Base-by-base conservation (phyloP, 192 early-diverging fungal genomes). In the Coemansia guatemalensis region DNA sequence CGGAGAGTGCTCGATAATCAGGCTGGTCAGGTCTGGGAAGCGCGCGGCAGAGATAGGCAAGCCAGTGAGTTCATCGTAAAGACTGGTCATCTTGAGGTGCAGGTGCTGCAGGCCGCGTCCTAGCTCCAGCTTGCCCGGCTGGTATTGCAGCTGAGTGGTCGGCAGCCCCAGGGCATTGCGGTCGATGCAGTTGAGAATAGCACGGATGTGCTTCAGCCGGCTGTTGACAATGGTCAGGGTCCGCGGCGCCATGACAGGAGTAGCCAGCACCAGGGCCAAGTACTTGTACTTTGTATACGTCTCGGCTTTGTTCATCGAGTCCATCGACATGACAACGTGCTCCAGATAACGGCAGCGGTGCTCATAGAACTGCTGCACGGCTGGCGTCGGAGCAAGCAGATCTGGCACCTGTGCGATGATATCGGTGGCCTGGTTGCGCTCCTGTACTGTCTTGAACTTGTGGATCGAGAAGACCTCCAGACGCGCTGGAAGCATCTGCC, bases 231-330 rank as follows among this genome's bases (percentile, higher is more conserved):
- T 74, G 0, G 76, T 79, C 71, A 79, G 61, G 17, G 76, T 73
- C 33, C 76, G 66, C 27, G 76, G 76, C 1, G 76, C 76, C 48
- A 79, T 56, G 48, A 79, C 76, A 7, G 76, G 76, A 17, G 76
- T 79, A 14, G 76, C 76, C 35, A 79, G 44, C 8, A 64, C 67
- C 52, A 79, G 58, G 12, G 76, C 73, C 64, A 79, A 21, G 48
- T 79, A 79, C 64, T 79, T 79, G 71, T 79, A 79, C 64, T 79
- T 79, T 56, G 76, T 79, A 52, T 70, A 79, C 0, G 76, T 79
- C 61, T 79, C 76, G 9, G 76, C 76, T 59, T 73, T 67, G 64
- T 74, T 79, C 60, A 79, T 73, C 60, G 76, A 79, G 53, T 79
- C 76, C 76, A 79, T 79, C 14, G 76, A 79, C 76, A 79, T 73